phyloP scores from a whole-genome alignment of 2,329 filamentous ascomycete species.

The Fusarium solani-melongenae region DNA sequence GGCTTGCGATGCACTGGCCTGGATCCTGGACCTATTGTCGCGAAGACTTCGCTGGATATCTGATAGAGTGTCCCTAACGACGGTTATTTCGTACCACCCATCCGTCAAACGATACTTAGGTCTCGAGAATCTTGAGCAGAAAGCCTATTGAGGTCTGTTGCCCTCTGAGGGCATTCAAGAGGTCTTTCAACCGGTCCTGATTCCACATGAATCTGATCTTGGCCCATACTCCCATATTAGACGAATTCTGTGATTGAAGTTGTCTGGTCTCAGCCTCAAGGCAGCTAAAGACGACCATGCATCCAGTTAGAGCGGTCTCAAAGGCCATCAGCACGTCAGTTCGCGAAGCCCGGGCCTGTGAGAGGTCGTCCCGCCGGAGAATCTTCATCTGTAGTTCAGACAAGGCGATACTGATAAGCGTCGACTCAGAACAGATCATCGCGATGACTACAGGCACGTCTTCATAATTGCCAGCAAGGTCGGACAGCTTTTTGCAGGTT shows the following conservation, averaged over 20 bases:
- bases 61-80: neutral
- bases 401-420: neutral
- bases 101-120: neutral
- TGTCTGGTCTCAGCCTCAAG: neutral
- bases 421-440: slow-evolving; percentile 10
- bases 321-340: slow-evolving; percentile 2
- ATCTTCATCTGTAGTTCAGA: slow-evolving; percentile 15
- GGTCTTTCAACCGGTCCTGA: neutral
- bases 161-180: neutral
- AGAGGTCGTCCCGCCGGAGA: neutral
- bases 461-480: neutral
- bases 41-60: slow-evolving; percentile 1
- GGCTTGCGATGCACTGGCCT: neutral
- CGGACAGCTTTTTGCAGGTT: slow-evolving; percentile 1
- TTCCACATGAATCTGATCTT: slow-evolving; percentile 17
- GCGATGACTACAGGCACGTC: neutral
- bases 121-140: neutral
- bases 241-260: neutral
- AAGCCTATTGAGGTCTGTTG: neutral
- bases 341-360: neutral
- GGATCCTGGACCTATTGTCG: neutral
- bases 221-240: neutral
- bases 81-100: neutral
- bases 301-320: neutral
- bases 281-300: slow-evolving; percentile 12